Conservation (phyloP, 352 stramenopile genomes). For the Globisporangium paroecandrum region DNA sequence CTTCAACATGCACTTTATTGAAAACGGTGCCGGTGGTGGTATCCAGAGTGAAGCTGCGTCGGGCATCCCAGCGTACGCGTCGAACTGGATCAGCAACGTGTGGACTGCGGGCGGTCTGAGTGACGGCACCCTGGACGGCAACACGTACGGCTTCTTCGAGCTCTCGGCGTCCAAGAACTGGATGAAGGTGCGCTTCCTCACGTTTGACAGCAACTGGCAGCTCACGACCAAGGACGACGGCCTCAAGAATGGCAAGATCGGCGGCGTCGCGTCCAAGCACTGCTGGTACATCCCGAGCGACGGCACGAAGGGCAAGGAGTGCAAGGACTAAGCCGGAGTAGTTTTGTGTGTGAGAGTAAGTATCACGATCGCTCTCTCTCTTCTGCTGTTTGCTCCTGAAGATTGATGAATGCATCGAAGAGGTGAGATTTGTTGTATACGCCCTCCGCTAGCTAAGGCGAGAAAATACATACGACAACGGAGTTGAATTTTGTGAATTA, state of each 20-base stretch:
- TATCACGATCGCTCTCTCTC: neutral
- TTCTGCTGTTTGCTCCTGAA: neutral
- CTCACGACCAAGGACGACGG: constrained; percentile 26
- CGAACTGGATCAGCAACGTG: constrained; percentile 21
- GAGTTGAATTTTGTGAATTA: constrained; percentile 3
- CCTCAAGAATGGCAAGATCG: constrained; percentile 15
- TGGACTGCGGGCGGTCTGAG: constrained; percentile 25
- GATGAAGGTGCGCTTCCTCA: constrained; percentile 40
- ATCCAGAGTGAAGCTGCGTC: constrained; percentile 78
- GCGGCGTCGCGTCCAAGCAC: constrained; percentile 26
- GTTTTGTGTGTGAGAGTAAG: constrained; percentile 10
- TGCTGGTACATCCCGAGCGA: constrained; percentile 50
- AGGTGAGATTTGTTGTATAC: neutral
- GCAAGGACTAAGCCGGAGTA: constrained; percentile 11
- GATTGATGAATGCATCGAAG: neutral
- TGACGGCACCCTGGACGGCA: constrained; percentile 26
- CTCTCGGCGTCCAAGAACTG: constrained; percentile 28
- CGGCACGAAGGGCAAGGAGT: constrained; percentile 26
- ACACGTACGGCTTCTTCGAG: constrained; percentile 40
- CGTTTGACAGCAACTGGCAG: constrained; percentile 35
- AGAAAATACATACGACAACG: constrained; percentile 5
- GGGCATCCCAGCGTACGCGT: constrained; percentile 54
- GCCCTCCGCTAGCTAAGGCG: neutral
- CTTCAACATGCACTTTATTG: constrained; percentile 57
- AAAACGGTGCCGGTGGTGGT: constrained; percentile 74